Evolutionary conservation across 768 basidiomycete species (phyloP), one percentile per base, ranked within the genome.

Genomic region (Boletales sp.): DNA sequence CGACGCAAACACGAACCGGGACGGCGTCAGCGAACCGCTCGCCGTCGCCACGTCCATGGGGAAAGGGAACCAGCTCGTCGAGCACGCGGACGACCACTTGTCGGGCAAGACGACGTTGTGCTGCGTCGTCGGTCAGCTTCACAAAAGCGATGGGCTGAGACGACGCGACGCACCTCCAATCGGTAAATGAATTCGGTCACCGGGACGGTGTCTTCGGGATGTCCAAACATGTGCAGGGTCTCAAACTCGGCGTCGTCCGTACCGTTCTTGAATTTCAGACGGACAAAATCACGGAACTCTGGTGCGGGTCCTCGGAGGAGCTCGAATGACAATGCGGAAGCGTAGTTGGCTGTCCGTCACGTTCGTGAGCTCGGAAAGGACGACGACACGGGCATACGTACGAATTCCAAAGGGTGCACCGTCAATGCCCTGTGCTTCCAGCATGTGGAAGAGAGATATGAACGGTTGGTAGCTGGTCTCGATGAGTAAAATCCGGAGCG

Each of bases 401-500:
- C 86, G 84, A 53, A 89, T 79, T 24, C 77, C 86, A 50, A 68
- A 65, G 52, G 83, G 62, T 52, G 82, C 75, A 5, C 84, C 82
- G 50, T 79, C 69, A 17, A 72, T 67, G 38, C 74, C 67, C 49
- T 72, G 59, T 47, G 84, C 72, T 32, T 81, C 83, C 35, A 87
- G 78, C 70, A 87, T 81, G 59, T 82, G 80, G 78, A 94, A 86
- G 62, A 93, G 76, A 9, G 88, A 90, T 60, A 91, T 81, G 77
- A 93, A 89, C 6, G 90, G 84, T 67, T 92, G 90, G 72, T 92
- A 93, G 49, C 87, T 87, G 9, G 84, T 83, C 70, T 86, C 81
- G 55, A 89, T 74, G 53, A 91, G 71, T 66, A 86, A 73, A 65
- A 94, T 75, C 59, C 87, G 84, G 45, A 93, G 79, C 32, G 87